Conservation (phyloP, 176 grass and related monocot genomes). For the Oropetium thomaeum region DNA sequence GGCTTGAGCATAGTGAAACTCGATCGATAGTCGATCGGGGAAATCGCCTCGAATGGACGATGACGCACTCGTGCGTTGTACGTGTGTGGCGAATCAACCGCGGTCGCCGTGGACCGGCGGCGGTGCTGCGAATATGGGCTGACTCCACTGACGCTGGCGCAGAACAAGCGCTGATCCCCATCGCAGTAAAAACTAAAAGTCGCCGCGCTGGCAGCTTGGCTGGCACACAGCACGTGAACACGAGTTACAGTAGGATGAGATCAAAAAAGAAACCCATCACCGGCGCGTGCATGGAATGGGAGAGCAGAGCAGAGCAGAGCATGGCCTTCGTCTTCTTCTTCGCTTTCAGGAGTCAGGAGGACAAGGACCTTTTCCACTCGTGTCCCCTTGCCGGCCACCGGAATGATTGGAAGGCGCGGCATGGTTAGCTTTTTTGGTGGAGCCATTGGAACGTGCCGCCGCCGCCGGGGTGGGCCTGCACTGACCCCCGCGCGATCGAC, state of each 20-base stretch:
- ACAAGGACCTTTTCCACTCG: neutral
- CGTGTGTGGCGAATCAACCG: neutral
- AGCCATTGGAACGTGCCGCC: neutral
- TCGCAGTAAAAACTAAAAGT: neutral
- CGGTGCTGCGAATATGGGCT: neutral
- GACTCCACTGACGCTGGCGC: neutral
- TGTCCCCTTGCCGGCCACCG: constrained; percentile 23
- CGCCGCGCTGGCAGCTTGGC: neutral
- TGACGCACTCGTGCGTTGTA: neutral
- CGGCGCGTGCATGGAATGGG: neutral
- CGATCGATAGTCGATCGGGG: too few species aligned
- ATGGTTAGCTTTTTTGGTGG: neutral
- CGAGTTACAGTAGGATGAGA: neutral
- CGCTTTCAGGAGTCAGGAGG: neutral
- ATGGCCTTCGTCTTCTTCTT: neutral
- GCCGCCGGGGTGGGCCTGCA: neutral
- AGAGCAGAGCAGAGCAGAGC: neutral
- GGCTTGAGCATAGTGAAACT: too few species aligned
- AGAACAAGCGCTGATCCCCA: too few species aligned
- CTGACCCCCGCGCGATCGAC: too few species aligned
- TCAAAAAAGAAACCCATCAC: neutral
- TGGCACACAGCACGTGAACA: neutral
- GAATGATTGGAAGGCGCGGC: neutral
- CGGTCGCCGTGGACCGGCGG: constrained; percentile 14
- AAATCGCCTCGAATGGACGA: too few species aligned